These are phyloP conservation scores for Suillus clintonianus DNA, from an alignment of 768 basidiomycete genomes.

Conservation along the genomic window DNA sequence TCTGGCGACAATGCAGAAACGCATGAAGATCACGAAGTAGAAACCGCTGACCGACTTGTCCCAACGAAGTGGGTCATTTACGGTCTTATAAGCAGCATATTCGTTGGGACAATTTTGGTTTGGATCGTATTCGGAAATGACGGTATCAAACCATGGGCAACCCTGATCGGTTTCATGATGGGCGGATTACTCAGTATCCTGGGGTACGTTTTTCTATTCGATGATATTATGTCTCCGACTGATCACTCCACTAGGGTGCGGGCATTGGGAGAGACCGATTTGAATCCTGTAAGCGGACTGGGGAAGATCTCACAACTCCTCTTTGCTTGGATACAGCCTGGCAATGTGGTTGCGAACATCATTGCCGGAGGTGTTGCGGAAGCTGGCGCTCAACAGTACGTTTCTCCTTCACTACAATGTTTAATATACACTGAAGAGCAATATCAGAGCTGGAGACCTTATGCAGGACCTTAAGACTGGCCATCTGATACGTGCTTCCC, in stretches of 20 bases:
- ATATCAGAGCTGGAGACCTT: constrained; percentile 82
- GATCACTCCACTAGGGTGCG: constrained; percentile 61
- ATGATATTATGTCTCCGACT: constrained; percentile 5
- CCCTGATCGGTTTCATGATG: constrained; percentile 76
- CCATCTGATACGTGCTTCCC: constrained; percentile 88
- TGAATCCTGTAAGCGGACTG: constrained; percentile 89
- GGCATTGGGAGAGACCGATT: constrained; percentile 93
- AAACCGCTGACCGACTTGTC: constrained; percentile 79
- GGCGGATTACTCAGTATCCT: constrained; percentile 86
- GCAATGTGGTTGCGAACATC: constrained; percentile 96
- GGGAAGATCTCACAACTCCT: constrained; percentile 94
- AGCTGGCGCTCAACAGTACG: constrained; percentile 90
- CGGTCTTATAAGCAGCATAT: constrained; percentile 64
- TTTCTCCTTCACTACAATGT: constrained; percentile 4
- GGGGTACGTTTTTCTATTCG: constrained; percentile 53
- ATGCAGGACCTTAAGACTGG: constrained; percentile 99
- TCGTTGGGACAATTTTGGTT: constrained; percentile 75
- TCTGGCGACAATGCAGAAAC: constrained; percentile 15
- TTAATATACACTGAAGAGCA: constrained; percentile 6
- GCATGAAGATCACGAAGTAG: constrained; percentile 63
- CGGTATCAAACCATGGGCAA: constrained; percentile 96
- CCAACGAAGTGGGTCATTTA: constrained; percentile 74
- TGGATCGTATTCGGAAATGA: constrained; percentile 89
- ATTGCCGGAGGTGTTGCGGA: constrained; percentile 97
- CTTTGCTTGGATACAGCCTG: constrained; percentile 93